Evolutionary conservation across 2,329 filamentous ascomycete species (phyloP), one percentile per base, ranked within the genome.

Genomic region (Cytospora piceicola): DNA sequence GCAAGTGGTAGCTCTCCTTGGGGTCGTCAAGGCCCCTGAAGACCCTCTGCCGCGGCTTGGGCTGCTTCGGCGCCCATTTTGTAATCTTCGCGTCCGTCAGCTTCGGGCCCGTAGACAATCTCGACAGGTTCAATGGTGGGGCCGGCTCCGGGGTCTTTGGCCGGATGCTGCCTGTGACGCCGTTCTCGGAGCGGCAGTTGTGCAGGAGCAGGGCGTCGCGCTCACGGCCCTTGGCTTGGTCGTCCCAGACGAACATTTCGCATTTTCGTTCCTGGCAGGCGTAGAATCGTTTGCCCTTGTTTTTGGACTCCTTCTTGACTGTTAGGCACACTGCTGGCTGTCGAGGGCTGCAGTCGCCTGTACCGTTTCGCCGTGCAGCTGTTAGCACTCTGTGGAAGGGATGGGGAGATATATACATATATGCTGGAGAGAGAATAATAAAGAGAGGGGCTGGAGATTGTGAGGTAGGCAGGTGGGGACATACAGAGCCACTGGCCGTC

Each of bases 331-430:
- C 69, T 8, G 80, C 79, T 30, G 71, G 72, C 30, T 72, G 71
- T 17, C 77, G 80, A 29, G 80, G 81, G 29, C 74, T 73, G 65
- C 81, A 82, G 67, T 82, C 79, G 71, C 80, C 79, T 81, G 59
- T 20, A 15, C n/a, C 46, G 11, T 49, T 22, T 7, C 8, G 4
- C 11, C 39, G 20, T 20, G 39, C 0, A 49, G n/a, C n/a, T 49
- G 46, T 49, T 8, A 49, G 46, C 46, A 24, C 15, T 15, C n/a
- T 14, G 46, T 20, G 20, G n/a, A n/a, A n/a, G 3, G 27, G 27
- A 29, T 3, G 27, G 27, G 27, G 27, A 29, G 27, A 29, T 29
- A 29, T 29, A 29, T 29, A 29, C 27, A 29, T 29, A 29, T 29
- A 29, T 29, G 27, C 27, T 29, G 27, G 27, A 29, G 27, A 29